These are phyloP conservation scores for Dothideomycetes sp. DNA, from an alignment of 2,329 filamentous ascomycete genomes.

Conservation along the genomic window DNA sequence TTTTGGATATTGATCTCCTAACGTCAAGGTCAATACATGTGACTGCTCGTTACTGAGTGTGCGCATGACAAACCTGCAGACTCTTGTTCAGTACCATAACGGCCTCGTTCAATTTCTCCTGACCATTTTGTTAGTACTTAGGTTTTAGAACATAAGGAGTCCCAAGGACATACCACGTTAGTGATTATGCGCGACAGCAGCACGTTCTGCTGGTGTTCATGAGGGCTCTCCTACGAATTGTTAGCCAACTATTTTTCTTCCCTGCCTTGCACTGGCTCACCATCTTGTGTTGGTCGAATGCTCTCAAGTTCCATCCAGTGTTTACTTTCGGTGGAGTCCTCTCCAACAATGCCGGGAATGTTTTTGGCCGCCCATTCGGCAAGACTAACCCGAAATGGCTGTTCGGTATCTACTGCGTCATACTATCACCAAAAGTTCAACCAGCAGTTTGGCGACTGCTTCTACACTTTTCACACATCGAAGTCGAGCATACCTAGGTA, in stretches of 20 bases:
- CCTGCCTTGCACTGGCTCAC: no score
- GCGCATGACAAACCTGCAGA: constrained; percentile 56
- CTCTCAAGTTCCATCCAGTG: no score
- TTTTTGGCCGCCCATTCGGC: background rate
- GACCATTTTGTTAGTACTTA: constrained; percentile 1
- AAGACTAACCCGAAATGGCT: constrained; percentile 1
- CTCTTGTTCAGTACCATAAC: constrained; percentile 87
- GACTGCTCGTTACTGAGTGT: background rate
- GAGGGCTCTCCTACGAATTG: constrained; percentile 67
- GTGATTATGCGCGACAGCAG: constrained; percentile 91
- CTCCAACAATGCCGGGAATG: background rate
- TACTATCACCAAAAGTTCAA: constrained; percentile 3
- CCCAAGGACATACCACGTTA: constrained; percentile 66
- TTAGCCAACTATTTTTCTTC: background rate
- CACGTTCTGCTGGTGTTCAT: constrained; percentile 93
- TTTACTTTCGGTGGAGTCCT: constrained; percentile 6
- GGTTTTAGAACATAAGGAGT: background rate
- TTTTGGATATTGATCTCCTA: constrained; percentile 98
- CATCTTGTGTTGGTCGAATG: constrained; percentile 6
- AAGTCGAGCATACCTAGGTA: no score
- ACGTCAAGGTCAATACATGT: background rate
- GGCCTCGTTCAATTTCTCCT: constrained; percentile 98
- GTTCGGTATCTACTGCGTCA: constrained; percentile 7
- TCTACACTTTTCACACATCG: no score
- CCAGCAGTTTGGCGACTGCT: background rate